These are phyloP conservation scores for Lunularia cruciata DNA, from an alignment of 225 moss, liverwort and hornwort genomes.

Conservation along the genomic window DNA sequence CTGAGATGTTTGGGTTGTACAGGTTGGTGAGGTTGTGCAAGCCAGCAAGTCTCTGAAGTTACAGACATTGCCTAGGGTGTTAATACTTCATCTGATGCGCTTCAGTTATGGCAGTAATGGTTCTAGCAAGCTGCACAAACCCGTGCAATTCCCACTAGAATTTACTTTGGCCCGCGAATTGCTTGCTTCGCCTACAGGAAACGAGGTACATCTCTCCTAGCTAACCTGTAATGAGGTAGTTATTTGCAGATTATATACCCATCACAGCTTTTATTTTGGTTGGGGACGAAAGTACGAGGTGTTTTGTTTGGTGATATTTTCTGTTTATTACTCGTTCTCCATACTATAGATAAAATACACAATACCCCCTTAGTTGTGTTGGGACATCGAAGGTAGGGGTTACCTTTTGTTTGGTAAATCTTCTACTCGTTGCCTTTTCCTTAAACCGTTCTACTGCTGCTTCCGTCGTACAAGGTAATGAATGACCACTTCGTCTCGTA, in stretches of 20 bases:
- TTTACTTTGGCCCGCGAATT: constrained; percentile 84
- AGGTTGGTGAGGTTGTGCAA: constrained; percentile 67
- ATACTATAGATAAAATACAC: too few species aligned
- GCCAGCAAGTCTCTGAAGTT: constrained; percentile 95
- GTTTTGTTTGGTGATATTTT: too few species aligned
- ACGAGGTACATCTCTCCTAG: constrained; percentile 66
- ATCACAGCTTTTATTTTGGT: too few species aligned
- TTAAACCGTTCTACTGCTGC: background rate
- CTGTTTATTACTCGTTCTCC: too few species aligned
- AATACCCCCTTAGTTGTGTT: background rate
- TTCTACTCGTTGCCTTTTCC: background rate
- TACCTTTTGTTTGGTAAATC: background rate
- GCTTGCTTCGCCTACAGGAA: constrained; percentile 60
- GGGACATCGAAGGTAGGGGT: background rate
- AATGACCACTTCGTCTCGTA: too few species aligned
- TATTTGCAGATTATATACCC: too few species aligned
- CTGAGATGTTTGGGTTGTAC: too few species aligned
- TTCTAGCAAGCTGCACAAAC: constrained; percentile 80
- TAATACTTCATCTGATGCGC: constrained; percentile 92
- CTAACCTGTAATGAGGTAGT: background rate
- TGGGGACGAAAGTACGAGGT: too few species aligned
- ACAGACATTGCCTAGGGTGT: constrained; percentile 77
- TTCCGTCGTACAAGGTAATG: too few species aligned
- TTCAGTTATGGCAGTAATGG: constrained; percentile 87
- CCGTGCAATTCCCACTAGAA: constrained; percentile 68